Conservation (phyloP, 1,139 yeast species). For the Magnusiomyces tetraspermus region DNA sequence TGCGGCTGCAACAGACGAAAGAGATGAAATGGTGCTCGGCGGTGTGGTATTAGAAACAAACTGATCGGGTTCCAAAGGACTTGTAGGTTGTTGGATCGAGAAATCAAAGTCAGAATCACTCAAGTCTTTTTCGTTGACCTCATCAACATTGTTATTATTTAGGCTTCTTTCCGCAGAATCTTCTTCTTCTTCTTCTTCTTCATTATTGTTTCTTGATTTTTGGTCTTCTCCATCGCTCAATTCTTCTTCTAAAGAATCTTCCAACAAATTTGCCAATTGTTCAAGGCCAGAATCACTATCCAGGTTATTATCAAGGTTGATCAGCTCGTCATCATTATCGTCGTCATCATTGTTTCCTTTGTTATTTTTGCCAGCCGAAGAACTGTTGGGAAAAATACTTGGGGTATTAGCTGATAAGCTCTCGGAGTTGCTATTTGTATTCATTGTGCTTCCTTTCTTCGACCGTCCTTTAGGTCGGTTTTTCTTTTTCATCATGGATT, state of each 20-base stretch:
- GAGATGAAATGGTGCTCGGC: too few relatives aligned
- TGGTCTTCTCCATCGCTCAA: too few relatives aligned
- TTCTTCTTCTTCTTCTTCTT: not conserved
- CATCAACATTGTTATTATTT: not conserved
- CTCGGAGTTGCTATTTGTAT: not conserved
- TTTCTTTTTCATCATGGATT: not conserved
- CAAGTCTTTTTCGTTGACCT: not conserved
- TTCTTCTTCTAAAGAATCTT: slow-evolving; percentile 1
- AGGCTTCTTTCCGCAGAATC: not conserved
- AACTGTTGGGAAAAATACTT: too few relatives aligned
- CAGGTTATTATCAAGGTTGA: not conserved
- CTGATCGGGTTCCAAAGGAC: too few relatives aligned
- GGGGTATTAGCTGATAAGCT: too few relatives aligned
- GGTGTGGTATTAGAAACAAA: too few relatives aligned
- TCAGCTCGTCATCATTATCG: not conserved
- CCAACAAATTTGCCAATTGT: not conserved
- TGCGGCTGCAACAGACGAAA: too few relatives aligned
- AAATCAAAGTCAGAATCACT: not conserved
- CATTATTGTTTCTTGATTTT: too few relatives aligned
- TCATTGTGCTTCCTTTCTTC: not conserved
- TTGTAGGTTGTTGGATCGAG: too few relatives aligned
- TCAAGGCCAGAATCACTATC: slow-evolving; percentile 2
- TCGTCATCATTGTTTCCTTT: too few relatives aligned
- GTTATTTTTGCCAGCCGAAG: too few relatives aligned
- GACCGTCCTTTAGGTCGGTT: not conserved